Percentiles rank a stretch among this genome's conserved stretches.
phyloP scores from a whole-genome alignment of 176 grass and related monocot genomes.

The Avena atlantica region DNA sequence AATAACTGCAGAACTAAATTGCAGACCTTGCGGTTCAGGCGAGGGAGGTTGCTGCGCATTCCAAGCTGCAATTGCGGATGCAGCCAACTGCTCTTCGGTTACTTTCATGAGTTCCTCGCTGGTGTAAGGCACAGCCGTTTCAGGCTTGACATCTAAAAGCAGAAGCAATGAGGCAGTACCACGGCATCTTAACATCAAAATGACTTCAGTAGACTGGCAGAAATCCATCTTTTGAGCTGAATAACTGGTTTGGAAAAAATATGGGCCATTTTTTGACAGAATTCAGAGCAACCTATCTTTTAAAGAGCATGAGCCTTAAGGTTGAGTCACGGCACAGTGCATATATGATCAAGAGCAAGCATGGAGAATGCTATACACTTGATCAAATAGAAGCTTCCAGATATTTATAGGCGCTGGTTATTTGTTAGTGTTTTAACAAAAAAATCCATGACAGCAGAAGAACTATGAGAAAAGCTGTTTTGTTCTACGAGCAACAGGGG shows the following conservation, averaged over 20 bases:
- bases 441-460: not conserved
- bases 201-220: not conserved
- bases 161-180: conserved; percentile 14
- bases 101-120: conserved; percentile 92
- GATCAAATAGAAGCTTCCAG: not conserved
- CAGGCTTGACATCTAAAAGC: conserved; percentile 70
- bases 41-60: conserved; percentile 25
- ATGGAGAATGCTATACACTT: conserved; percentile 3
- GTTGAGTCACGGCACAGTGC: not conserved
- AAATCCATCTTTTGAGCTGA: conserved; percentile 33
- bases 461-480: not conserved
- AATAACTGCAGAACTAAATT: conserved; percentile 27
- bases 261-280: not conserved
- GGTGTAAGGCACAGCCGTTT: conserved; percentile 49
- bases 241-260: not conserved
- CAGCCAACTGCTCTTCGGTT: conserved; percentile 78
- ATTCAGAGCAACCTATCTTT: not conserved
- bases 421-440: not conserved
- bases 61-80: conserved; percentile 56
- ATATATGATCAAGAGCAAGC: not conserved
- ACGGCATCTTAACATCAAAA: conserved; percentile 31
- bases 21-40: conserved; percentile 59
- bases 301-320: conserved; percentile 3
- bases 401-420: not conserved
- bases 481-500: not conserved